Evolutionary conservation across 2,329 filamentous ascomycete species (phyloP).

Genomic region (Hypoxylon sp.): DNA sequence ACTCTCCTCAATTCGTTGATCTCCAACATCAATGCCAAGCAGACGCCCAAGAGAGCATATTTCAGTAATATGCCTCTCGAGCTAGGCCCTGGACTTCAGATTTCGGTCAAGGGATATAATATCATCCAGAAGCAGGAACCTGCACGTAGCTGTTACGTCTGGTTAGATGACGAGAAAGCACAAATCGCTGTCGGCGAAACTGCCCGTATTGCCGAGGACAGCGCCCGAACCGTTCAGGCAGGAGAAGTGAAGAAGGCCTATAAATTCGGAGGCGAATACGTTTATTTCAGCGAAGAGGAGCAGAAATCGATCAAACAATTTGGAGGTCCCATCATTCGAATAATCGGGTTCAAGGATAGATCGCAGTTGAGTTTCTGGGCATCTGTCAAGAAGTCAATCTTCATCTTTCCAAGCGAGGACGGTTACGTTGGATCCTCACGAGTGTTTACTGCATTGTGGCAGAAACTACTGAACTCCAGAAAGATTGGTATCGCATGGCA

Average conservation of each 20-base stretch:
- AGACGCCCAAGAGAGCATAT: slow-evolving; percentile 82
- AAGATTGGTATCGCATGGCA: slow-evolving; percentile 93
- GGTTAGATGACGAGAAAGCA: slow-evolving; percentile 83
- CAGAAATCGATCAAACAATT: slow-evolving; percentile 80
- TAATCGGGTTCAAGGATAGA: slow-evolving; percentile 92
- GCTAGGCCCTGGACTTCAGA: slow-evolving; percentile 81
- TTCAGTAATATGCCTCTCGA: slow-evolving; percentile 91
- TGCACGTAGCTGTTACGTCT: slow-evolving; percentile 85
- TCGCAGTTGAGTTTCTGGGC: slow-evolving; percentile 82
- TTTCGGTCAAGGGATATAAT: slow-evolving; percentile 94
- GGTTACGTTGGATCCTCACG: slow-evolving; percentile 90
- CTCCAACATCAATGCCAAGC: slow-evolving; percentile 89
- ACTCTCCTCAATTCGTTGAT: slow-evolving; percentile 81
- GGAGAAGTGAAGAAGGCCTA: slow-evolving; percentile 88
- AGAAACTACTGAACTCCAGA: slow-evolving; percentile 80
- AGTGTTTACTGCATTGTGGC: slow-evolving; percentile 89
- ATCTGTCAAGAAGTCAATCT: slow-evolving; percentile 83
- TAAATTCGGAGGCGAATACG: slow-evolving; percentile 91
- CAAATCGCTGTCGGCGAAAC: slow-evolving; percentile 82
- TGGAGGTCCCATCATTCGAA: slow-evolving; percentile 81
- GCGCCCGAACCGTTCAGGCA: slow-evolving; percentile 78
- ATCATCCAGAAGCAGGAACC: slow-evolving; percentile 85
- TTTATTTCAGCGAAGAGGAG: slow-evolving; percentile 87
- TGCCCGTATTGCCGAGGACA: slow-evolving; percentile 79
- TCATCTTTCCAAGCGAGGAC: slow-evolving; percentile 93